These are phyloP conservation scores for Malania oleifera DNA, from an alignment of 164 flowering plant species.

Conservation along the genomic window DNA sequence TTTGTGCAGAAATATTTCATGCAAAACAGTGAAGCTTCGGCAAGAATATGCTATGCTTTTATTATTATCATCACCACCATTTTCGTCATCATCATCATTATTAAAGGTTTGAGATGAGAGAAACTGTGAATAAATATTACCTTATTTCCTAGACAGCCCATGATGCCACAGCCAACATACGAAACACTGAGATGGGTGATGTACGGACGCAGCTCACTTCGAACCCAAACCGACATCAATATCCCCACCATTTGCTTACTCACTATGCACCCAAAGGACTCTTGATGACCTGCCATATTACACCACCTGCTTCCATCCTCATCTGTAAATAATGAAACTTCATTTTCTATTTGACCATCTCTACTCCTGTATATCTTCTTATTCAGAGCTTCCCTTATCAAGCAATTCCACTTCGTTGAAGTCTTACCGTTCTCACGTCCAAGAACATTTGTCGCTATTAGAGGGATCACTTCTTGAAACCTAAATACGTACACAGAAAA, in stretches of 20 bases:
- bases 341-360: not conserved
- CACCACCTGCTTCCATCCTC: too few relatives aligned
- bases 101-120: too few relatives aligned
- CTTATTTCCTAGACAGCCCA: conserved; percentile 83
- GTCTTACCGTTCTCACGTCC: conserved; percentile 45
- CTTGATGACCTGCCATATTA: conserved; percentile 17
- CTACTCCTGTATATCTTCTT: conserved; percentile 20
- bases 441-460: conserved; percentile 51
- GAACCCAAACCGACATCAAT: conserved; percentile 59
- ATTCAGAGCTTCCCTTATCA: conserved; percentile 61
- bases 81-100: too few relatives aligned
- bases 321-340: too few relatives aligned
- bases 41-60: too few relatives aligned
- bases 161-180: conserved; percentile 73
- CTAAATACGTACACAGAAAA: conserved; percentile 24
- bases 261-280: conserved; percentile 45
- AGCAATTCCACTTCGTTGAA: conserved; percentile 56
- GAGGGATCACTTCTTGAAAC: conserved; percentile 79
- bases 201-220: conserved; percentile 36
- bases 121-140: conserved; percentile 17
- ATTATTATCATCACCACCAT: too few relatives aligned
- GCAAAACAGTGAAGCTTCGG: too few relatives aligned
- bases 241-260: conserved; percentile 85
- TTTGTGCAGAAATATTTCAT: too few relatives aligned
- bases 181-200: conserved; percentile 52